Conservation (phyloP, 345 rosid species). For the Brassica incana region DNA sequence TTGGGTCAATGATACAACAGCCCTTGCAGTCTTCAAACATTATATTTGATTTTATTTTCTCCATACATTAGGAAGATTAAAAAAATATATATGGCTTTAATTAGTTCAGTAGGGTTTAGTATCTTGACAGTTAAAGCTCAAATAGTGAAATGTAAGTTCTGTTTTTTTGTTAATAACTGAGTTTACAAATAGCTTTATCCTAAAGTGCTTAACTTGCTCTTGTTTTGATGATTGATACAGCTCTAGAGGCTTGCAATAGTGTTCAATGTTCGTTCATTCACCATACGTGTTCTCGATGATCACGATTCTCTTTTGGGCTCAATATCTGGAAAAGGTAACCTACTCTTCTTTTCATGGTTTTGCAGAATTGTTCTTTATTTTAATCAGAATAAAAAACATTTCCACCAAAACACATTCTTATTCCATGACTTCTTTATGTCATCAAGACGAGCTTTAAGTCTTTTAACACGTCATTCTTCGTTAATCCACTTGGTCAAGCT, state of each 20-base stretch:
- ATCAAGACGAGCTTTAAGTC: neutral
- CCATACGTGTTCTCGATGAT: slow-evolving; percentile 61
- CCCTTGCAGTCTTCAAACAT: slow-evolving; percentile 77
- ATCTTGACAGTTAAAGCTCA: neutral
- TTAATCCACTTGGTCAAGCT: neutral
- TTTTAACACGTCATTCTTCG: neutral
- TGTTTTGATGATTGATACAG: slow-evolving; percentile 49
- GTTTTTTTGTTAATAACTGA: neutral
- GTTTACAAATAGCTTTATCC: neutral
- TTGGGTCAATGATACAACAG: slow-evolving; percentile 90
- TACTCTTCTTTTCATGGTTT: neutral
- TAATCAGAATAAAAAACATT: neutral
- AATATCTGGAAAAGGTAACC: slow-evolving; percentile 60
- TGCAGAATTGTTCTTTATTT: too few relatives aligned
- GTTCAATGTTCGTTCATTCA: slow-evolving; percentile 56
- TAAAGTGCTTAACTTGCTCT: neutral
- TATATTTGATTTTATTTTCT: neutral
- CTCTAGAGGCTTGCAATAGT: slow-evolving; percentile 61
- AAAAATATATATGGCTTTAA: too few relatives aligned
- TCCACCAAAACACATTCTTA: neutral
- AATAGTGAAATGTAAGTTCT: neutral
- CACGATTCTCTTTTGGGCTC: slow-evolving; percentile 61
- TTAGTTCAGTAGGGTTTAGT: neutral
- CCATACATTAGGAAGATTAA: neutral
- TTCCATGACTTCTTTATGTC: neutral